Conservation (phyloP, 2,329 filamentous ascomycete species). For the Didymella sp. region DNA sequence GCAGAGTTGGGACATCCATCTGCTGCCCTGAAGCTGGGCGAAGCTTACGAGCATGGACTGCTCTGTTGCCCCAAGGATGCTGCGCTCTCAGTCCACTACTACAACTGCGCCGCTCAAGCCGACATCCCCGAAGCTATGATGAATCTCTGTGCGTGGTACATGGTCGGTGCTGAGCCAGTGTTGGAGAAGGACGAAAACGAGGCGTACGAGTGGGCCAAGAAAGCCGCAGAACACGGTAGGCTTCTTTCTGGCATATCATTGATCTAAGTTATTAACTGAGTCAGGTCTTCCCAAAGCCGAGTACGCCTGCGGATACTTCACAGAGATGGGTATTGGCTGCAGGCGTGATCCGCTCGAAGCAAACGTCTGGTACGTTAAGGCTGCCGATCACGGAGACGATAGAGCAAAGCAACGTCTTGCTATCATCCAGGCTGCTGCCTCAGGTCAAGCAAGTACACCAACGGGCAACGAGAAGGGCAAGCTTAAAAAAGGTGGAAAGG, state of each 20-base stretch:
- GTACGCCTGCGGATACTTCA: conserved; percentile 96
- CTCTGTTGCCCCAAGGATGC: conserved; percentile 89
- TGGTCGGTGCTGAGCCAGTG: conserved; percentile 90
- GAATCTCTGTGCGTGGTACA: conserved; percentile 98
- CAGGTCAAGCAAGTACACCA: conserved; percentile 53
- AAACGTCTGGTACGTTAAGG: conserved; percentile 98
- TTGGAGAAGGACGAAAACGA: conserved; percentile 95
- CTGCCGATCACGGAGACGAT: conserved; percentile 89
- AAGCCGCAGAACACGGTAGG: conserved; percentile 84
- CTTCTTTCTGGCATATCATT: conserved; percentile 21
- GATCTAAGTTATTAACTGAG: conserved; percentile 22
- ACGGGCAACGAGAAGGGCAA: conserved; percentile 36
- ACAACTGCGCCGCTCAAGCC: conserved; percentile 86
- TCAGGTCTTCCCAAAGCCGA: conserved; percentile 74
- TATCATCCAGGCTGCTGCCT: conserved; percentile 83
- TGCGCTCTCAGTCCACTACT: conserved; percentile 94
- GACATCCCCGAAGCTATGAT: conserved; percentile 92
- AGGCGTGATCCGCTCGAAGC: conserved; percentile 93
- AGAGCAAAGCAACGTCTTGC: conserved; percentile 85
- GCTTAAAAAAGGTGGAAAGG: conserved; percentile 39
- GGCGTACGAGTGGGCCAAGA: conserved; percentile 93
- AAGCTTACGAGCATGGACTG: conserved; percentile 93
- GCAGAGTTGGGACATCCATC: conserved; percentile 90
- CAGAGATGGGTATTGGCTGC: conserved; percentile 97
- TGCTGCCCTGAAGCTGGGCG: conserved; percentile 87